Conservation (phyloP, 2,329 filamentous ascomycete species). For the Xylaria multiplex region DNA sequence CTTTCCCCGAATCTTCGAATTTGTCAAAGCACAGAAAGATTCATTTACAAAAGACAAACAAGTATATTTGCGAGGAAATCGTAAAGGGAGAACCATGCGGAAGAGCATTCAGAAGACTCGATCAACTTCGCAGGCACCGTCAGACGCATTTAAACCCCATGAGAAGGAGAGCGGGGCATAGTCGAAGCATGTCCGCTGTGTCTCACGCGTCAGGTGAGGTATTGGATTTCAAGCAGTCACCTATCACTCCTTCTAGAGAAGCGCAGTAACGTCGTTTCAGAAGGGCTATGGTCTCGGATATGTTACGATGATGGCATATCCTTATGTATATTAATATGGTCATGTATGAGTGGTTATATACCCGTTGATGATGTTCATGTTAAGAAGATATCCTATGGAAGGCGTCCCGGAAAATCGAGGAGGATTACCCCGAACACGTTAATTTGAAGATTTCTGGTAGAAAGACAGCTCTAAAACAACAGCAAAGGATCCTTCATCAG, state of each 20-base stretch:
- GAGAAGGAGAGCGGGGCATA: constrained; percentile 18
- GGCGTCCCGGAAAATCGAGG: not conserved
- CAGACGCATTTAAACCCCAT: constrained; percentile 50
- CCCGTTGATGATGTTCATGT: not conserved
- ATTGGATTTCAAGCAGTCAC: not conserved
- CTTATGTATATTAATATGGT: not conserved
- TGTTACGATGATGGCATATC: not conserved
- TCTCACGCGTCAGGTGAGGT: constrained; percentile 19
- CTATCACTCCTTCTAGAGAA: not conserved
- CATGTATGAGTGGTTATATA: not conserved
- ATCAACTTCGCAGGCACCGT: constrained; percentile 64
- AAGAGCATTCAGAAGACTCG: constrained; percentile 67
- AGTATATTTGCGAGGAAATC: constrained; percentile 56
- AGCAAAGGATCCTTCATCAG: not conserved
- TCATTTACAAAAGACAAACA: constrained; percentile 62
- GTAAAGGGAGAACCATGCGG: constrained; percentile 56
- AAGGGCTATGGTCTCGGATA: not conserved
- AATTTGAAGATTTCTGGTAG: not conserved
- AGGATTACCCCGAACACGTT: not conserved
- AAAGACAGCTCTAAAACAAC: not conserved
- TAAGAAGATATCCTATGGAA: constrained; percentile 5
- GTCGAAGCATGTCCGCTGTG: constrained; percentile 18
- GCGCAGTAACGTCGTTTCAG: constrained; percentile 6
- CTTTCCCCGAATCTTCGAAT: constrained; percentile 73
- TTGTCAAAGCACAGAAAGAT: constrained; percentile 73